Evolutionary conservation across 495 filamentous ascomycete species (phyloP), one percentile per base, ranked within the genome.

Genomic region (Aspergillus indologenus): DNA sequence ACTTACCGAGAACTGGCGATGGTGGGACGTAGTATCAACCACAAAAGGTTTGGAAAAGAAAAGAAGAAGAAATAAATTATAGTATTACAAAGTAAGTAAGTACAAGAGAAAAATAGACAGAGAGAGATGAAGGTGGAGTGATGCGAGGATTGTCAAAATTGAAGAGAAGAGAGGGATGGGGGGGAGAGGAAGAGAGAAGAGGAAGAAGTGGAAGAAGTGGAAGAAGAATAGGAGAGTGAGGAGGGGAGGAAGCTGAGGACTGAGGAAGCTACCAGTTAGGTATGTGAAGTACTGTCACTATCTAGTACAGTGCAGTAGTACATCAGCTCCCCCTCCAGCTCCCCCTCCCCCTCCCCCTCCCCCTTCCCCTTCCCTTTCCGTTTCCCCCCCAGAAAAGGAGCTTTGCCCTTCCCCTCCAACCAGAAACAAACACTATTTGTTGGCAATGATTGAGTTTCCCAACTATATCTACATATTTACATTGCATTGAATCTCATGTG

Each of bases 221-320:
- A 45, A 50, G 55, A 57, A 58, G 63, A 67, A 69, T 63, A 61
- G 63, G 59, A 69, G 58, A 65, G 60, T 60, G 60, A 59, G 67
- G 65, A 67, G 61, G 56, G 64, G 55, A 68, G 70, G 65, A 61
- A 62, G 68, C 61, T 66, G 62, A 64, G 64, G 23, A 60, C 40
- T 60, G 49, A 51, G 21, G 40, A 11, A 40, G 34, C 34, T 40
- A 8, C 34, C n/a, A n/a, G n/a, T n/a, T n/a, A n/a, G n/a, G n/a
- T n/a, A n/a, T n/a, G n/a, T n/a, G n/a, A n/a, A n/a, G n/a, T n/a
- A n/a, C n/a, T n/a, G n/a, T n/a, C n/a, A n/a, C n/a, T n/a, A n/a
- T n/a, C n/a, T n/a, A n/a, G n/a, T n/a, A n/a, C n/a, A n/a, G n/a
- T n/a, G n/a, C n/a, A n/a, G n/a, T n/a, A n/a, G n/a, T n/a, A n/a